Evolutionary conservation across 768 basidiomycete genomes (phyloP), one percentile per base, ranked within the genome.

Genomic region (Lactifluus pinguis): DNA sequence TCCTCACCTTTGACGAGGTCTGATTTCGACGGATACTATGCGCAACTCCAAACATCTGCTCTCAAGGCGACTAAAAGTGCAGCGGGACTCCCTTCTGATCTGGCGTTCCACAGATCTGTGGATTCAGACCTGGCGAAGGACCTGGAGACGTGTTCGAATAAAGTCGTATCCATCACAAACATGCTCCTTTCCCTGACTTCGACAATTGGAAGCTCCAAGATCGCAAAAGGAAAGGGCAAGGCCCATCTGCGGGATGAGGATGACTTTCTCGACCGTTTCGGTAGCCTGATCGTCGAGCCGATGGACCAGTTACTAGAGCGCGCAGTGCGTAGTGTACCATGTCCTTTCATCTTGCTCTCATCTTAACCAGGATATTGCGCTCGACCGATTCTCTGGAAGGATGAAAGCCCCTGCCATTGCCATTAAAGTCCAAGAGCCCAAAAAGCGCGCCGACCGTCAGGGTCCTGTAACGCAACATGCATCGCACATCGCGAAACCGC

Each of bases 81-180:
- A 0, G 81, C 80, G 1, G 74, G 75, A 1, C 75, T 92, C 3
- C 87, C 92, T 3, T 64, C 76, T 14, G 95, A 98, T 74, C 76
- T 98, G 59, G 74, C 78, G n/a, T 98, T 94, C 72, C 91, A 97
- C 73, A 86, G 91, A 25, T 89, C 94, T 2, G 82, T 98, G 63
- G 87, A 95, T 71, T 72, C 80, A 4, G 76, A 73, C 2, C 78
- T 97, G 56, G 87, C 86, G 2, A 76, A 76, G 56, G 81, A 85
- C 45, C 72, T 97, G 39, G 94, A 98, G 68, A 71, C 68, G 4
- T 80, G 89, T 57, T 86, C 89, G 0, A 72, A 78, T 15, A 78
- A 83, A 34, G 78, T 95, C 2, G 77, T 97, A 21, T 71, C 76
- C 8, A 67, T 93, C 21, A 81, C 86, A 2, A 87, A 88, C 69